Percentiles rank a stretch among this genome's conserved stretches.
Conservation (phyloP, 192 early-diverging fungal genomes). For the Ambispora gerdemannii region DNA sequence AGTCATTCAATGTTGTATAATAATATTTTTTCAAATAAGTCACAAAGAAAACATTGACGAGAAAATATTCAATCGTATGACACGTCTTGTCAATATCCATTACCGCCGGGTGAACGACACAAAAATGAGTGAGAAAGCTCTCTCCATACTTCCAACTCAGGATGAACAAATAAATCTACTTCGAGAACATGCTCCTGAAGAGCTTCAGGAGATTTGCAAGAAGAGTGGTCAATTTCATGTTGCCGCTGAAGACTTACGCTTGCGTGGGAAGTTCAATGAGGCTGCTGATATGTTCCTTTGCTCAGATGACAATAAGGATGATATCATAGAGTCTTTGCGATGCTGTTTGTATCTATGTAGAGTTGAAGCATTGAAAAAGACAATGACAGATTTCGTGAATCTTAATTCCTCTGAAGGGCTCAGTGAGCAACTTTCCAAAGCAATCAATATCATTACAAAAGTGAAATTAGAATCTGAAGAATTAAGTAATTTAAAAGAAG, state of each 20-base stretch:
- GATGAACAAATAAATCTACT: slow-evolving; percentile 16
- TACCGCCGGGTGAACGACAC: background rate
- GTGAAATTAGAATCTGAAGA: background rate
- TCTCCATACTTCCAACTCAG: background rate
- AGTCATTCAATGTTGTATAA: no score
- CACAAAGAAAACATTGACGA: slow-evolving; percentile 14
- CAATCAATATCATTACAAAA: background rate
- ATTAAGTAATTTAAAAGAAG: background rate
- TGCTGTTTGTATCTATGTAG: slow-evolving; percentile 2
- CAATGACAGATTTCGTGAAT: background rate
- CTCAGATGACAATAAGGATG: background rate
- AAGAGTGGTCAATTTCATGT: background rate
- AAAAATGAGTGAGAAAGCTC: background rate
- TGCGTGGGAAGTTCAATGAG: background rate
- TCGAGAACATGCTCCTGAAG: slow-evolving; percentile 8
- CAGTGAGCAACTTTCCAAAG: background rate
- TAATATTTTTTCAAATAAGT: no score
- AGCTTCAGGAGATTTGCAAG: slow-evolving; percentile 12
- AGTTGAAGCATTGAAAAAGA: background rate
- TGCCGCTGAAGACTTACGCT: background rate
- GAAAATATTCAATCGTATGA: background rate
- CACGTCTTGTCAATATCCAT: slow-evolving; percentile 3
- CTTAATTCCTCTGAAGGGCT: background rate
- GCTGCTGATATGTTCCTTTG: background rate
- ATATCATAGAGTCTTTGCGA: background rate